A percentile compares a stretch with the other conserved stretches of the same genome.
These are phyloP conservation scores for Candida glaebosa DNA, from an alignment of 805 yeast species.

Conservation along the genomic window DNA sequence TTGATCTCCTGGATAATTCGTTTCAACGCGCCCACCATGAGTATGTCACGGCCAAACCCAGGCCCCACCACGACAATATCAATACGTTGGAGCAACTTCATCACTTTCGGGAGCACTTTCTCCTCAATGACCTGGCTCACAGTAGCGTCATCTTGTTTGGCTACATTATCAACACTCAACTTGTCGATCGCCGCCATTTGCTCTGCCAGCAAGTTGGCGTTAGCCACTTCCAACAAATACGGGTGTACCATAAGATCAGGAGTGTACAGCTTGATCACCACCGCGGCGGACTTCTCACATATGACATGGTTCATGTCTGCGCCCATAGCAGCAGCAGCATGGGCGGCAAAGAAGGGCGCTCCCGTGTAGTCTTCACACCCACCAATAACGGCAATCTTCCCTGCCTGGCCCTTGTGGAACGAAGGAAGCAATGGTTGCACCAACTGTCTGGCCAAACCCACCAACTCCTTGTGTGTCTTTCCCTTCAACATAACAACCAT, in stretches of 20 bases:
- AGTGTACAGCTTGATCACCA: slow-evolving; percentile 79
- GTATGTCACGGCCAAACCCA: slow-evolving; percentile 81
- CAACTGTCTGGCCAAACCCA: slow-evolving; percentile 48
- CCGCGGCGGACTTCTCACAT: slow-evolving; percentile 78
- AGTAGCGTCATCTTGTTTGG: slow-evolving; percentile 15
- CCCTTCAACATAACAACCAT: slow-evolving; percentile 17
- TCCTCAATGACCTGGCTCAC: slow-evolving; percentile 34
- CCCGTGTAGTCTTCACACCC: slow-evolving; percentile 97
- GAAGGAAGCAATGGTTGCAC: slow-evolving; percentile 72
- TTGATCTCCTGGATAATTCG: slow-evolving; percentile 55
- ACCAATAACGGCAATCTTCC: slow-evolving; percentile 82
- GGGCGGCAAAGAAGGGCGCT: slow-evolving; percentile 89
- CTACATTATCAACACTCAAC: slow-evolving; percentile 19
- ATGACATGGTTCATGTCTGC: slow-evolving; percentile 86
- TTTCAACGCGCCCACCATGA: slow-evolving; percentile 61
- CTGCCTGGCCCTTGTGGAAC: slow-evolving; percentile 91
- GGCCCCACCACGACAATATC: slow-evolving; percentile 91
- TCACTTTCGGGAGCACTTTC: slow-evolving; percentile 54
- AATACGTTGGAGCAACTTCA: slow-evolving; percentile 54
- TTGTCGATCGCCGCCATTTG: slow-evolving; percentile 14
- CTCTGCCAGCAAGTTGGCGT: slow-evolving; percentile 22
- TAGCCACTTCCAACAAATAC: slow-evolving; percentile 54
- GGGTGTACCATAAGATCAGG: slow-evolving; percentile 98
- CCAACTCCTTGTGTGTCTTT: slow-evolving; percentile 40
- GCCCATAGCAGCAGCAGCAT: slow-evolving; percentile 80